phyloP scores from a whole-genome alignment of 257 asterid genomes.

The Nyctanthes arbortristis region DNA sequence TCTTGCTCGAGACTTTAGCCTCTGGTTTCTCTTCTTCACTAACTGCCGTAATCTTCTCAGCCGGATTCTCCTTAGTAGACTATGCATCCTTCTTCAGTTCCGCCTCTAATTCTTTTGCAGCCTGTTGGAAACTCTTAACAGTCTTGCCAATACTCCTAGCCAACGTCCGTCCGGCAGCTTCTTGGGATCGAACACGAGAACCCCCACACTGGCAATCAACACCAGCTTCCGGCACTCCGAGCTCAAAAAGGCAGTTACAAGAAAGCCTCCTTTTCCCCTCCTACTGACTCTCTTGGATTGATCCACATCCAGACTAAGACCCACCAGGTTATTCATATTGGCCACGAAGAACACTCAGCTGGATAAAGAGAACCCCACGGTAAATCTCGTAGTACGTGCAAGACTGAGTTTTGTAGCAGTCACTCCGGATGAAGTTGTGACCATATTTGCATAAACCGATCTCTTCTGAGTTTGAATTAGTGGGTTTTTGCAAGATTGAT shows the following conservation, averaged over 20 bases:
- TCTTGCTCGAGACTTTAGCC: slow-evolving; percentile 37
- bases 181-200: slow-evolving; percentile 82
- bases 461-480: slow-evolving; percentile 1
- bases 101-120: slow-evolving; percentile 87
- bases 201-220: slow-evolving; percentile 81
- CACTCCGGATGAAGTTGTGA: slow-evolving; percentile 29
- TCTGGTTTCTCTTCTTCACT: slow-evolving; percentile 55
- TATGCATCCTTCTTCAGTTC: slow-evolving; percentile 73
- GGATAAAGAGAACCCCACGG: slow-evolving; percentile 44
- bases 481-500: slow-evolving; percentile 14
- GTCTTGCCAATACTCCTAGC: slow-evolving; percentile 87
- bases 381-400: slow-evolving; percentile 25
- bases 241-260: slow-evolving; percentile 76
- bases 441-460: slow-evolving; percentile 26
- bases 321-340: slow-evolving; percentile 20
- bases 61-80: slow-evolving; percentile 42
- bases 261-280: slow-evolving; percentile 45
- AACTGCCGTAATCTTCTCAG: slow-evolving; percentile 32
- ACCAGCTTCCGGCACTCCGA: slow-evolving; percentile 90
- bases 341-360: slow-evolving; percentile 57
- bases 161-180: slow-evolving; percentile 86
- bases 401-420: slow-evolving; percentile 18
- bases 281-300: slow-evolving; percentile 26
- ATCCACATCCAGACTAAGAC: slow-evolving; percentile 27
- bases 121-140: slow-evolving; percentile 93